These are phyloP conservation scores for Pythium periplocum DNA, from an alignment of 352 stramenopile genomes.

Conservation along the genomic window DNA sequence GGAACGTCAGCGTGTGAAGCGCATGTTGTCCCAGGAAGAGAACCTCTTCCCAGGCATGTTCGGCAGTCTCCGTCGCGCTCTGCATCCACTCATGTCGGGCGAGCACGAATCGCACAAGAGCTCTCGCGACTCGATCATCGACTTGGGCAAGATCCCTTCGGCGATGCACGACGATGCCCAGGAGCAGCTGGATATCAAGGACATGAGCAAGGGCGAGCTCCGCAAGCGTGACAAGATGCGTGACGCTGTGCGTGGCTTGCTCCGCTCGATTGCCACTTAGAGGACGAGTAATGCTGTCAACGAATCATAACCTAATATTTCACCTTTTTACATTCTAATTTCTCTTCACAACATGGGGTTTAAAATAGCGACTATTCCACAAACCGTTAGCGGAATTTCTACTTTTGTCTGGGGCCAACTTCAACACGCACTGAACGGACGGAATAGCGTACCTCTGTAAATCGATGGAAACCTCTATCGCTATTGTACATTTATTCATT, in stretches of 20 bases:
- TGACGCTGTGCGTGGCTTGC: constrained; percentile 11
- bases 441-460: too few relatives aligned
- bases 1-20: constrained; percentile 93
- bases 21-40: constrained; percentile 89
- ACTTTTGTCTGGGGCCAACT: too few relatives aligned
- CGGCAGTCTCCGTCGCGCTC: constrained; percentile 25
- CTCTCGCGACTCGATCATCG: constrained; percentile 14
- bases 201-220: constrained; percentile 6
- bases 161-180: neutral
- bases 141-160: neutral
- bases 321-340: too few relatives aligned
- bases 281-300: too few relatives aligned
- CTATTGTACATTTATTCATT: too few relatives aligned
- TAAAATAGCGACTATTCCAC: too few relatives aligned
- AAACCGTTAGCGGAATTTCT: too few relatives aligned
- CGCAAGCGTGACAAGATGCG: constrained; percentile 23
- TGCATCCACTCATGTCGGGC: constrained; percentile 56
- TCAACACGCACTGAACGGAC: too few relatives aligned
- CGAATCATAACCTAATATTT: too few relatives aligned
- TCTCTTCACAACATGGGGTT: too few relatives aligned
- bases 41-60: constrained; percentile 74
- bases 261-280: constrained; percentile 7
- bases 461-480: too few relatives aligned
- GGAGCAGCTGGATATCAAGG: neutral
- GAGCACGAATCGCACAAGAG: constrained; percentile 16